A percentile compares a stretch with the other conserved stretches of the same genome.
phyloP scores from a whole-genome alignment of 495 filamentous ascomycete genomes.

The Penicillium turbatum region DNA sequence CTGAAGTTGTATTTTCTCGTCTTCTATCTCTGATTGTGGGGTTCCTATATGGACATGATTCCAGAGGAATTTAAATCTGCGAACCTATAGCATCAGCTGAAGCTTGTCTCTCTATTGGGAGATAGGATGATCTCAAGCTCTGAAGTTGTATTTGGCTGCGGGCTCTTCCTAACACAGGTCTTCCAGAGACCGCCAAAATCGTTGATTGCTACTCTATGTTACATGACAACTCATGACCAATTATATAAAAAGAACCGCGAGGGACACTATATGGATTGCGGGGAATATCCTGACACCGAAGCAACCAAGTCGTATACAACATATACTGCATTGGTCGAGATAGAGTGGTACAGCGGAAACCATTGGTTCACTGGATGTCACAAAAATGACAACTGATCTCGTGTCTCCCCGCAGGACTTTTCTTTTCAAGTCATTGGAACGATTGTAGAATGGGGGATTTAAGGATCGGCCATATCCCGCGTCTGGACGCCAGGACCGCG shows the following conservation, averaged over 20 bases:
- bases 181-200: not conserved
- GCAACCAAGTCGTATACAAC: not conserved
- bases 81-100: no score
- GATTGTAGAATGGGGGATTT: not conserved
- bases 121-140: no score
- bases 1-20: no score
- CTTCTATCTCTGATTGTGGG: no score
- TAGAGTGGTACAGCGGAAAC: not conserved
- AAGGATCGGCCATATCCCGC: not conserved
- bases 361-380: not conserved
- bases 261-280: not conserved
- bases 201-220: not conserved
- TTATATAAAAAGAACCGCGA: not conserved
- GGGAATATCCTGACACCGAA: conserved; percentile 1
- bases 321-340: not conserved
- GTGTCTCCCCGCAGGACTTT: not conserved
- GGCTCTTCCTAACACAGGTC: not conserved
- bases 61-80: no score
- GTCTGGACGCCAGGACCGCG: not conserved
- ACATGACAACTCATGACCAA: not conserved
- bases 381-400: not conserved
- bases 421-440: not conserved
- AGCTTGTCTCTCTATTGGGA: no score
- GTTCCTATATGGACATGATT: no score
- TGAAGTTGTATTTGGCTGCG: no score